Conservation (phyloP, 805 yeast species). For the Sporopachydermia lactativora region DNA sequence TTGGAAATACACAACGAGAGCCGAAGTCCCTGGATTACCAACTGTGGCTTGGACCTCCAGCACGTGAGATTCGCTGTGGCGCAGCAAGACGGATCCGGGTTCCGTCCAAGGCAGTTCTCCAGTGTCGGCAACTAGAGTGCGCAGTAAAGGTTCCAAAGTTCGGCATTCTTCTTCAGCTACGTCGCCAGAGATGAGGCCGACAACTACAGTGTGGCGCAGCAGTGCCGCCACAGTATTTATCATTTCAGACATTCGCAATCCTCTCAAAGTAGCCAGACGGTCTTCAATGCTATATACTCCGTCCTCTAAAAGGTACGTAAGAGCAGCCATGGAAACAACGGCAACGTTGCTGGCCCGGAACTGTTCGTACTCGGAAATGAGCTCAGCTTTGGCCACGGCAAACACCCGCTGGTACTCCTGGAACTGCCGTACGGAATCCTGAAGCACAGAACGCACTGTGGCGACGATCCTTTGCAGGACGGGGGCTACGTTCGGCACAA, state of each 20-base stretch:
- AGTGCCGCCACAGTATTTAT: not conserved
- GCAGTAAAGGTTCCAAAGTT: not conserved
- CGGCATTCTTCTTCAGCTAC: not conserved
- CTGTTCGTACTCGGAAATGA: not conserved
- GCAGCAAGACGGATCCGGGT: not conserved
- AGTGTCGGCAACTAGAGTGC: not conserved
- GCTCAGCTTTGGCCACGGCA: not conserved
- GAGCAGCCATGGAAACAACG: not conserved
- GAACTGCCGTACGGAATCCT: not conserved
- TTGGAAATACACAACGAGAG: not conserved
- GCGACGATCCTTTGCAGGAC: not conserved
- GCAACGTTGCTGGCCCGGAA: not conserved
- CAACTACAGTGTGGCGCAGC: not conserved
- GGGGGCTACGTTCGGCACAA: not conserved
- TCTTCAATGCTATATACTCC: not conserved
- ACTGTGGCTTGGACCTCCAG: not conserved
- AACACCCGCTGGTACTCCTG: not conserved
- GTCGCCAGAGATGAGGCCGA: not conserved
- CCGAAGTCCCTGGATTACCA: not conserved
- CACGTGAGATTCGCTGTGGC: not conserved
- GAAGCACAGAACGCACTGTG: not conserved
- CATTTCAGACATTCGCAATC: not conserved
- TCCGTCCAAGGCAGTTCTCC: not conserved
- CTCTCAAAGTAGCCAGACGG: conserved; percentile 21
- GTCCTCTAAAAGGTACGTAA: not conserved